phyloP scores from a whole-genome alignment of 306 rosid genomes.

The Vigna mungo region DNA sequence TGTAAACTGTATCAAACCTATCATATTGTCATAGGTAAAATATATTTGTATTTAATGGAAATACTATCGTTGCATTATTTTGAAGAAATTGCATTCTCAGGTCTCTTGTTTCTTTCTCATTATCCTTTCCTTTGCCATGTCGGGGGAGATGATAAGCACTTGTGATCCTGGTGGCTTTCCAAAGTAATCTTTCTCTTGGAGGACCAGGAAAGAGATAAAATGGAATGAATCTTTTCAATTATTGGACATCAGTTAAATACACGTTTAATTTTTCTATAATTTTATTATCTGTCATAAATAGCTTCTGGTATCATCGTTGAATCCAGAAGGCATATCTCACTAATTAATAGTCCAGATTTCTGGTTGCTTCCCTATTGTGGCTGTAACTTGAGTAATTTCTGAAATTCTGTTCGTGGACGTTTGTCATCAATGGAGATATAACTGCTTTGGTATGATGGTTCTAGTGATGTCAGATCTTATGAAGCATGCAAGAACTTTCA shows the following conservation, averaged over 20 bases:
- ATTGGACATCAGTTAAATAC: neutral
- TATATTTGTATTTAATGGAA: neutral
- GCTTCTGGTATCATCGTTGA: constrained; percentile 22
- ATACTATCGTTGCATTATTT: constrained; percentile 2
- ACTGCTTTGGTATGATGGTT: constrained; percentile 10
- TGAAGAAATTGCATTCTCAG: neutral
- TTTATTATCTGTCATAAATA: constrained; percentile 9
- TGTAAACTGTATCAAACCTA: neutral
- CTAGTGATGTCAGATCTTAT: constrained; percentile 32
- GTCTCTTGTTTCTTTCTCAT: constrained; percentile 15
- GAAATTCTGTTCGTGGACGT: neutral
- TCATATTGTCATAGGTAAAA: neutral
- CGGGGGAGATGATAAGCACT: constrained; percentile 30
- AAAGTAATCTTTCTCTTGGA: constrained; percentile 11
- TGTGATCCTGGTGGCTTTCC: constrained; percentile 34
- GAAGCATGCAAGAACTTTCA: constrained; percentile 24
- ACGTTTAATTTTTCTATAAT: neutral
- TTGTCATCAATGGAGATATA: constrained; percentile 11
- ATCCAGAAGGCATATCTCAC: constrained; percentile 4
- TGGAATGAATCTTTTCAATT: constrained; percentile 4
- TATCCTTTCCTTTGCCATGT: constrained; percentile 7
- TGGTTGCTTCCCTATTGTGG: constrained; percentile 20
- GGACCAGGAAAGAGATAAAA: neutral
- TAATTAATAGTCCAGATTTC: neutral
- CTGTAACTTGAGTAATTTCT: constrained; percentile 25